Evolutionary conservation across 495 filamentous ascomycete genomes (phyloP), one percentile per base, ranked within the genome.

Genomic region (Neurospora pannonica): DNA sequence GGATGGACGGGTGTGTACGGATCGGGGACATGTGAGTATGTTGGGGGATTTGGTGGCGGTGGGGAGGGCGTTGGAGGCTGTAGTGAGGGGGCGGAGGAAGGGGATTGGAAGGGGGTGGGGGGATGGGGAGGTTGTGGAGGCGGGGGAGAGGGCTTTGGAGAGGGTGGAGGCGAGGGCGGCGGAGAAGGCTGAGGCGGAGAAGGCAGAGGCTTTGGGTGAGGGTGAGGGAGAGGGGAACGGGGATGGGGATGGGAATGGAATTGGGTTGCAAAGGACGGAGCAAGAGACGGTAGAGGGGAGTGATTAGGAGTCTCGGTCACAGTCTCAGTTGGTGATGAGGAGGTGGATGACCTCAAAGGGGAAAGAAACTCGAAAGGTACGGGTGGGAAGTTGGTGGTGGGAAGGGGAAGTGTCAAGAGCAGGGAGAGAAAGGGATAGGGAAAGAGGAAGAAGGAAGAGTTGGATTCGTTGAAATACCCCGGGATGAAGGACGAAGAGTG

Each of bases 31-130:
- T 85, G 90, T 98, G 28, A 91, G 91, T 5, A 83, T 98, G 75
- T 78, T 98, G 38, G 94, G 94, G 0, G 95, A 98, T 85, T 81
- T 97, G 72, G 90, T 92, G 77, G 93, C 89, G 0, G 90, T 97
- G 1, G 95, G 94, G 0, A 88, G 85, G 78, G 94, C 91, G 79
- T 74, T 98, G 24, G 80, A 82, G 73, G 92, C 91, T 19, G 81
- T 98, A 24, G 75, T 90, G 0, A 85, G 83, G 71, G 94, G 89
- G 8, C 84, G 94, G 72, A 85, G 82, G 75, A 91, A 89, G 81
- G 93, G 93, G 0, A 90, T 95, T 75, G 94, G 91, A 19, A 76
- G 90, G 77, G 90, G 87, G 2, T 15, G 48, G 31, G 5, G 40
- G 17, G 70, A 31, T 19, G 36, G 13, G 3, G 15, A 40, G 28